Conservation (phyloP, 306 rosid species). For the Casuarina equisetifolia region DNA sequence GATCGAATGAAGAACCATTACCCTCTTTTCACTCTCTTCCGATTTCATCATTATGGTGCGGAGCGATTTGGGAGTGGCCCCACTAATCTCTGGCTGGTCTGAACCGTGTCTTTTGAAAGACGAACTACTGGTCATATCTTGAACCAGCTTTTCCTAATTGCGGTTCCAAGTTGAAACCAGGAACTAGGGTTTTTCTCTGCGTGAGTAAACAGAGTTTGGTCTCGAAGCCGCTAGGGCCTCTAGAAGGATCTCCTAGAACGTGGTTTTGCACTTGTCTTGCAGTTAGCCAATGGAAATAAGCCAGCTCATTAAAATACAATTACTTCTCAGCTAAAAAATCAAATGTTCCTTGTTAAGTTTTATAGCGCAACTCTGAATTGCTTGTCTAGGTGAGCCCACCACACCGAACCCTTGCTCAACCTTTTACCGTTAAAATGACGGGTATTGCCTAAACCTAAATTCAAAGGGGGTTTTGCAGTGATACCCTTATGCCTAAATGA, state of each 20-base stretch:
- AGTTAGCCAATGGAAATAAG: neutral
- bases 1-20: constrained; percentile 25
- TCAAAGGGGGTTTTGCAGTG: neutral
- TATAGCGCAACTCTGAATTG: neutral
- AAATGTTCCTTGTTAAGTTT: neutral
- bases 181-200: constrained; percentile 37
- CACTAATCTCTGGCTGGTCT: constrained; percentile 52
- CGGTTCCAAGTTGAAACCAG: constrained; percentile 33
- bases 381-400: neutral
- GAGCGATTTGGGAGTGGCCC: constrained; percentile 43
- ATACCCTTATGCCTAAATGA: neutral
- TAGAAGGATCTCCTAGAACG: neutral
- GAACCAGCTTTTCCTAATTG: constrained; percentile 22
- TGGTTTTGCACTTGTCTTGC: neutral
- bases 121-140: constrained; percentile 42
- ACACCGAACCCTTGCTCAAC: neutral
- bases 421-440: constrained; percentile 11
- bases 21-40: constrained; percentile 70
- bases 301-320: neutral
- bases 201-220: constrained; percentile 4
- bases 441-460: neutral
- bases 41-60: constrained; percentile 56
- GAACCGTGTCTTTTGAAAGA: constrained; percentile 43
- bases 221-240: constrained; percentile 8
- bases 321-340: neutral